Percentiles rank a stretch among this genome's conserved stretches.
Evolutionary conservation across 2,329 filamentous ascomycete genomes (phyloP).

Genomic region (Gaeumannomyces tritici): DNA sequence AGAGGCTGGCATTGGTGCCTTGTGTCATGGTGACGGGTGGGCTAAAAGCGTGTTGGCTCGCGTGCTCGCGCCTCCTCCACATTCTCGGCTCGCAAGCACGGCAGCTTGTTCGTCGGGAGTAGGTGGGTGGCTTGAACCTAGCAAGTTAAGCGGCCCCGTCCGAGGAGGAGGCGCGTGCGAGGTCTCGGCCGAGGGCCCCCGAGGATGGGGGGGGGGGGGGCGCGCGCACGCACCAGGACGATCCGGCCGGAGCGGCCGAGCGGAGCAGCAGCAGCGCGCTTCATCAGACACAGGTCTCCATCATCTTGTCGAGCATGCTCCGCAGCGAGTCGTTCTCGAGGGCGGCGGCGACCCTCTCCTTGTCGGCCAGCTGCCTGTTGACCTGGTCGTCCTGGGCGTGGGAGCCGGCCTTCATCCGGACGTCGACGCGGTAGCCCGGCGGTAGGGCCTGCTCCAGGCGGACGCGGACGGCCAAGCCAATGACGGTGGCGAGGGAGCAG

Average conservation of each 20-base stretch:
- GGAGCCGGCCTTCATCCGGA: conserved; percentile 91
- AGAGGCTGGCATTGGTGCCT: too few species aligned
- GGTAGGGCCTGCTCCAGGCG: conserved; percentile 85
- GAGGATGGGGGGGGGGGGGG: too few species aligned
- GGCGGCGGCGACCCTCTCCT: conserved; percentile 90
- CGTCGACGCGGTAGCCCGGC: conserved; percentile 84
- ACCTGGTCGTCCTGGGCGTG: conserved; percentile 92
- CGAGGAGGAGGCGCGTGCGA: not conserved
- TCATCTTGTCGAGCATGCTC: conserved; percentile 85
- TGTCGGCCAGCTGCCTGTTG: conserved; percentile 93
- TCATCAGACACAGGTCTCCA: conserved; percentile 69
- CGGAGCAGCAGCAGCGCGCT: too few species aligned
- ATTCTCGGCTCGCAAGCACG: not conserved
- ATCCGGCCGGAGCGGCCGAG: not conserved
- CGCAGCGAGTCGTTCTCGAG: conserved; percentile 88
- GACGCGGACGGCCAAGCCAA: conserved; percentile 86
- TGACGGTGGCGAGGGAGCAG: conserved; percentile 92
- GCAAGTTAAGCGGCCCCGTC: not conserved
- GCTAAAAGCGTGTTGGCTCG: too few species aligned
- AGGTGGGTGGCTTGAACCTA: not conserved
- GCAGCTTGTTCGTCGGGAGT: not conserved
- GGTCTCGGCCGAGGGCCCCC: not conserved
- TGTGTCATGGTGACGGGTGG: too few species aligned
- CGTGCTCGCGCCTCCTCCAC: not conserved
- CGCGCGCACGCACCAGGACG: too few species aligned